Evolutionary conservation across 73 alveolate species (phyloP).

Genomic region (Diophrys sp.): DNA sequence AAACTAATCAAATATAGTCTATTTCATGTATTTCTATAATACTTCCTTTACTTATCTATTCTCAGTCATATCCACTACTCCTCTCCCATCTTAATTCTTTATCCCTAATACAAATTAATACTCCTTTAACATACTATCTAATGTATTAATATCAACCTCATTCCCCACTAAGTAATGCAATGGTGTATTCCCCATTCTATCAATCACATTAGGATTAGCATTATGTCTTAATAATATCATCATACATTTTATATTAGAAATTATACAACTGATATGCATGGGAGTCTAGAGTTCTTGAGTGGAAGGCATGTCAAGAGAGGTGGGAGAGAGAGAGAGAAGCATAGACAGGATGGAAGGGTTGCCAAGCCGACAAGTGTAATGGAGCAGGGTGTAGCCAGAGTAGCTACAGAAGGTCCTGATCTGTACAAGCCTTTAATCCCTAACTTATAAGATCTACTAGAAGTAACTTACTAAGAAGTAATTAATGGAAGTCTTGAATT

Average conservation of each 20-base stretch:
- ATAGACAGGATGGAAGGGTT: background rate
- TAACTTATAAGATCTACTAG: too few relatives aligned
- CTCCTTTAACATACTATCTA: background rate
- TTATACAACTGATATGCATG: slow-evolving; percentile 31
- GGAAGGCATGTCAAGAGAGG: slow-evolving; percentile 30
- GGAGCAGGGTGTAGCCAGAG: background rate
- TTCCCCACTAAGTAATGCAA: slow-evolving; percentile 35
- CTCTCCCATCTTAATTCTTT: slow-evolving; percentile 29
- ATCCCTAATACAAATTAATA: background rate
- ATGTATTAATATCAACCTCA: slow-evolving; percentile 4
- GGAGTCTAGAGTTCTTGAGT: slow-evolving; percentile 34
- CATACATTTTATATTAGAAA: slow-evolving; percentile 24
- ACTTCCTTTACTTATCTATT: slow-evolving; percentile 19
- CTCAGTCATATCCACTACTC: slow-evolving; percentile 33
- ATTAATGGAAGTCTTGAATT: too few relatives aligned
- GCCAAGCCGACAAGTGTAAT: background rate
- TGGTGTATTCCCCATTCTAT: slow-evolving; percentile 48
- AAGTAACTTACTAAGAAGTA: too few relatives aligned
- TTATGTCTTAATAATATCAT: slow-evolving; percentile 12
- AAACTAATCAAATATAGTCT: too few relatives aligned
- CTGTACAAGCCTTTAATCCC: too few relatives aligned
- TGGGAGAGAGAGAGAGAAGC: slow-evolving; percentile 20
- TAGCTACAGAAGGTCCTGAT: too few relatives aligned
- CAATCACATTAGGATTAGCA: slow-evolving; percentile 36
- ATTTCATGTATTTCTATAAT: too few relatives aligned